phyloP scores from a whole-genome alignment of 371 early-diverging fungal species.

The Mucor saturninus region DNA sequence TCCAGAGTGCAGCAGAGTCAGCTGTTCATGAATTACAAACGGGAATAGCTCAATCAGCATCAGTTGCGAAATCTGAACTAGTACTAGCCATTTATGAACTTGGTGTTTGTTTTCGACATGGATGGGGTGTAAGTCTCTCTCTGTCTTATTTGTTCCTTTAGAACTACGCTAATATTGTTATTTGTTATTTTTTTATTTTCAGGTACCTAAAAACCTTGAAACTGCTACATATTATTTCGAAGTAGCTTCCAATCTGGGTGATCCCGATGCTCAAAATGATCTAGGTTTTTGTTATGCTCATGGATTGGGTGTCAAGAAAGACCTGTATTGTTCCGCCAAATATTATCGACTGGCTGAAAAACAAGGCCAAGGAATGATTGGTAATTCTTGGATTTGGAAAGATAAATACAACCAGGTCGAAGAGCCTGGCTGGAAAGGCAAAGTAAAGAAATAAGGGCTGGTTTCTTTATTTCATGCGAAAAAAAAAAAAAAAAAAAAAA shows the following conservation, averaged over 20 bases:
- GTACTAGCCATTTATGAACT: conserved; percentile 88
- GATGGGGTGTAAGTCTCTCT: conserved; percentile 79
- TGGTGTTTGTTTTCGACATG: conserved; percentile 81
- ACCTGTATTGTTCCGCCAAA: conserved; percentile 79
- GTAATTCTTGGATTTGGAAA: conserved; percentile 96
- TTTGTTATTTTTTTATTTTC: background rate
- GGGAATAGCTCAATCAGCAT: conserved; percentile 27
- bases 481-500: too few species aligned
- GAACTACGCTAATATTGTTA: background rate
- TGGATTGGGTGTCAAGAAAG: conserved; percentile 85
- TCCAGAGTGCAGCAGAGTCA: conserved; percentile 82
- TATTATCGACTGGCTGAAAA: conserved; percentile 85
- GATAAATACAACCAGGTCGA: conserved; percentile 66
- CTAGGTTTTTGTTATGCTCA: conserved; percentile 79
- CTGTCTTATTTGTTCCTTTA: background rate
- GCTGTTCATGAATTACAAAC: conserved; percentile 68
- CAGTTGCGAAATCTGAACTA: conserved; percentile 55
- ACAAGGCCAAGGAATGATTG: conserved; percentile 81
- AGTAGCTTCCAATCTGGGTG: conserved; percentile 88
- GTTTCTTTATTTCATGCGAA: conserved; percentile 10
- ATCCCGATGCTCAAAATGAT: conserved; percentile 89
- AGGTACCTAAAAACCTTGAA: conserved; percentile 75
- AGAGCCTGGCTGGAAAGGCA: conserved; percentile 21
- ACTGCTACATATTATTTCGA: conserved; percentile 87
- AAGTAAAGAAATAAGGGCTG: conserved; percentile 15